phyloP scores from a whole-genome alignment of 108 stramenopile species.

The Pseudonitzschia delicatissima region DNA sequence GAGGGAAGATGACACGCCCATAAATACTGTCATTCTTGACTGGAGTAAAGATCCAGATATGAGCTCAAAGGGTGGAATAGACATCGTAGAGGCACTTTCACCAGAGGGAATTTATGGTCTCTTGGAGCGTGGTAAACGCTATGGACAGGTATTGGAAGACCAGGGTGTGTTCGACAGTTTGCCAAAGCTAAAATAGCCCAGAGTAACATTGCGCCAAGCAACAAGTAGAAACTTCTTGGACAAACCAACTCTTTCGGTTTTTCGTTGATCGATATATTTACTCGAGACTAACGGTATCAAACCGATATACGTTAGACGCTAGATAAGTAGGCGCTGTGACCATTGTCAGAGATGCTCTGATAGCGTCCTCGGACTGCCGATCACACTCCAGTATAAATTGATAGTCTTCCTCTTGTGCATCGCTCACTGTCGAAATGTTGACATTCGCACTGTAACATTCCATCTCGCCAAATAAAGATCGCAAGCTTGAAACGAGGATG shows the following conservation, averaged over 20 bases:
- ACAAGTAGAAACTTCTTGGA: neutral
- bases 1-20: neutral
- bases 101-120: constrained; percentile 67
- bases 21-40: constrained; percentile 47
- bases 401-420: neutral
- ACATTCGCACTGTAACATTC: constrained; percentile 29
- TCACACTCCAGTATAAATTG: constrained; percentile 26
- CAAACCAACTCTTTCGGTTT: no score
- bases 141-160: constrained; percentile 59
- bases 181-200: neutral
- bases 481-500: constrained; percentile 35
- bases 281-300: constrained; percentile 33
- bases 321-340: constrained; percentile 40
- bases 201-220: no score
- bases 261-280: neutral
- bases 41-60: constrained; percentile 64
- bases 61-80: constrained; percentile 35
- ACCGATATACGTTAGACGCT: constrained; percentile 24
- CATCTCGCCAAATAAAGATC: constrained; percentile 34
- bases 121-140: constrained; percentile 59
- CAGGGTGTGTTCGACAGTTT: constrained; percentile 47
- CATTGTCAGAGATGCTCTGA: constrained; percentile 39
- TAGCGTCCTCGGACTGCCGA: constrained; percentile 12
- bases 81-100: constrained; percentile 60
- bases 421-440: neutral